phyloP scores from a whole-genome alignment of 768 basidiomycete genomes.

The Lactarius quietus region DNA sequence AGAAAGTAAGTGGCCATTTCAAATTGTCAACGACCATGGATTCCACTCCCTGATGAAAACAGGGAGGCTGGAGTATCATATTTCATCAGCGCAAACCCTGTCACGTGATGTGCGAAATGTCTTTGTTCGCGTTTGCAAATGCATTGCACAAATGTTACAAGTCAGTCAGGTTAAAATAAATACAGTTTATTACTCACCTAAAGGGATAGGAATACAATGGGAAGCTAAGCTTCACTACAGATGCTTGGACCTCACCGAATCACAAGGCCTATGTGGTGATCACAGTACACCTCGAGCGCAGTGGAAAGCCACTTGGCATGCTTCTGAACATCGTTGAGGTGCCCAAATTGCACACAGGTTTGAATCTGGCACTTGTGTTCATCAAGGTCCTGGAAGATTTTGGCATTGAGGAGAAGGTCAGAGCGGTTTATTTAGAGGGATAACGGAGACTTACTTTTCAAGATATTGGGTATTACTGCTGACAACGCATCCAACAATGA shows the following conservation, averaged over 20 bases:
- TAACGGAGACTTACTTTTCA: too few species aligned
- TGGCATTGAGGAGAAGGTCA: slow-evolving; percentile 33
- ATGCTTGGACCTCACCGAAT: too few species aligned
- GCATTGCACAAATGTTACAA: slow-evolving; percentile 27
- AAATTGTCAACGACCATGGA: neutral
- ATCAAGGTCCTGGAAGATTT: neutral
- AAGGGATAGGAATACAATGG: neutral
- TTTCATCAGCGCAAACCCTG: slow-evolving; percentile 34
- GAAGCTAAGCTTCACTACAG: neutral
- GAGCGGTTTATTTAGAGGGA: neutral
- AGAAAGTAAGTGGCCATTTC: too few species aligned
- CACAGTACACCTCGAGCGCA: neutral
- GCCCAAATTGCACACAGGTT: slow-evolving; percentile 31
- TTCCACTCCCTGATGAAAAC: slow-evolving; percentile 26
- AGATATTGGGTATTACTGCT: slow-evolving; percentile 35
- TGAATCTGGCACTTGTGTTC: slow-evolving; percentile 29
- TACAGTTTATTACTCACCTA: neutral
- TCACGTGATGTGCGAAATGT: slow-evolving; percentile 32
- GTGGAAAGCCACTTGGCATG: neutral
- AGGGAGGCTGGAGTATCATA: slow-evolving; percentile 32
- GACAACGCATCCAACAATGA: slow-evolving; percentile 39
- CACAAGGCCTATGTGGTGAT: neutral
- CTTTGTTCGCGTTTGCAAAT: slow-evolving; percentile 26
- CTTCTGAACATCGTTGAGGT: neutral
- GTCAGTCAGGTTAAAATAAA: neutral